phyloP scores from a whole-genome alignment of 768 basidiomycete genomes.

The Macrolepiota dolichaula region DNA sequence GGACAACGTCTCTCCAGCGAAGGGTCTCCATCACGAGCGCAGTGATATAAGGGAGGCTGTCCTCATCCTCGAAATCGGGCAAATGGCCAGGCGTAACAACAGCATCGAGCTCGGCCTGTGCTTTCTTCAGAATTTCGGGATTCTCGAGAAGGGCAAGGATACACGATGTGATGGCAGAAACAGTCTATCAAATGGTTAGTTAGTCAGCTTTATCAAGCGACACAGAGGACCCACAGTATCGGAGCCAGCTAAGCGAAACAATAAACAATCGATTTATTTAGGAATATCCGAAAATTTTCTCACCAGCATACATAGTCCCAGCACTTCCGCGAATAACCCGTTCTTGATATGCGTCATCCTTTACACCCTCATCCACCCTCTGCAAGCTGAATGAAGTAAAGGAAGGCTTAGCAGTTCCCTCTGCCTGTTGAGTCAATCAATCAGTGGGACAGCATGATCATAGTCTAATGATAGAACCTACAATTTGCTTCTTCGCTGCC shows the following conservation, averaged over 20 bases:
- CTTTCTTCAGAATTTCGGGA: slow-evolving; percentile 25
- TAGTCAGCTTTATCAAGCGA: not conserved
- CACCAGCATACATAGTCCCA: slow-evolving; percentile 21
- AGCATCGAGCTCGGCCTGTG: slow-evolving; percentile 31
- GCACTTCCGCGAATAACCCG: slow-evolving; percentile 19
- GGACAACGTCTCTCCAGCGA: slow-evolving; percentile 24
- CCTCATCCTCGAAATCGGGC: slow-evolving; percentile 27
- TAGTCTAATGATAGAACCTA: slow-evolving; percentile 14
- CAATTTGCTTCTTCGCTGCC: slow-evolving; percentile 26
- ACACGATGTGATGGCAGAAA: slow-evolving; percentile 10
- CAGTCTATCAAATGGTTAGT: not conserved
- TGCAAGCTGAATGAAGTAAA: slow-evolving; percentile 16
- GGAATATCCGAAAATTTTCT: not conserved
- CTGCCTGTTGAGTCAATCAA: slow-evolving; percentile 8
- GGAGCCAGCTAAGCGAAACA: slow-evolving; percentile 13
- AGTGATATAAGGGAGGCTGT: slow-evolving; percentile 26
- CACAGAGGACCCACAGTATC: slow-evolving; percentile 13
- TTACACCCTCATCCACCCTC: slow-evolving; percentile 6
- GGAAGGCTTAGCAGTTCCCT: slow-evolving; percentile 14
- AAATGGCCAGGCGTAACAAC: slow-evolving; percentile 27
- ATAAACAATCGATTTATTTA: not conserved
- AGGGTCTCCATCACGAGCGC: slow-evolving; percentile 28
- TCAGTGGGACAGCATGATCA: not conserved
- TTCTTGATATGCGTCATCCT: slow-evolving; percentile 15
- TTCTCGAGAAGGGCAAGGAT: slow-evolving; percentile 11